Base-by-base conservation (phyloP, 2,329 filamentous ascomycete genomes). In the Metarhizium guizhouense region DNA sequence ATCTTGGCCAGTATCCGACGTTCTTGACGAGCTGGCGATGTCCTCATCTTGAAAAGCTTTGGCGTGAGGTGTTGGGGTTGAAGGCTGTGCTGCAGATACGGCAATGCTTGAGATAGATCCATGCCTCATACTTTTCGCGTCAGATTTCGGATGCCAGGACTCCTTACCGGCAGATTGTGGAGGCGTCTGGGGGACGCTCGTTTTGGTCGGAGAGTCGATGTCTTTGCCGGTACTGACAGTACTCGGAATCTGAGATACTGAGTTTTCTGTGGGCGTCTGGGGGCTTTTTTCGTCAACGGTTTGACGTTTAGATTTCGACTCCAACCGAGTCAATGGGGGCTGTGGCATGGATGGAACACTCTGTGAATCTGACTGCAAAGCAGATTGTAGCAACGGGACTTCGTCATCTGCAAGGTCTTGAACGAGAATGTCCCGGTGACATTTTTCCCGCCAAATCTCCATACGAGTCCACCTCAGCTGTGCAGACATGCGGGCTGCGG, bases 381-480 rank as follows among this genome's bases (percentile, higher is more conserved):
- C 16, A 25, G 40, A 14, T 32, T 14, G 32, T 47, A 51, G 54
- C 42, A 56, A 42, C 13, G 55, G 60, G 38, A 66, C 64, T 34
- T 61, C 58, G 48, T 96, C 92, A 62, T 96, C 90, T 54, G 93
- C 87, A 8, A 97, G 75, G 67, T 99, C 94, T 70, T 91, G 80
- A 5, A 84, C 77, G 20, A 99, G 74, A 58, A 97, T 92, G 64
- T 96, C 93, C 47, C 87, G 85, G 69, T 99, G 92, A 61, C 92
- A 96, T 65, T 84, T 93, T 64, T 93, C 82, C 54, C 86, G 88
- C 90, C 92, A 96, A 20, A 96, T 94, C 61, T 96, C 90, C 68
- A 95, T 87, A 58, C 93, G 82, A n/a, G 87, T 85, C 93, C 93
- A 96, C 68, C 94, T 95, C 58, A 99, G 74, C 67, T 93, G 91